Conservation (phyloP, 805 yeast species). For the Wickerhamomyces strasburgensis region DNA sequence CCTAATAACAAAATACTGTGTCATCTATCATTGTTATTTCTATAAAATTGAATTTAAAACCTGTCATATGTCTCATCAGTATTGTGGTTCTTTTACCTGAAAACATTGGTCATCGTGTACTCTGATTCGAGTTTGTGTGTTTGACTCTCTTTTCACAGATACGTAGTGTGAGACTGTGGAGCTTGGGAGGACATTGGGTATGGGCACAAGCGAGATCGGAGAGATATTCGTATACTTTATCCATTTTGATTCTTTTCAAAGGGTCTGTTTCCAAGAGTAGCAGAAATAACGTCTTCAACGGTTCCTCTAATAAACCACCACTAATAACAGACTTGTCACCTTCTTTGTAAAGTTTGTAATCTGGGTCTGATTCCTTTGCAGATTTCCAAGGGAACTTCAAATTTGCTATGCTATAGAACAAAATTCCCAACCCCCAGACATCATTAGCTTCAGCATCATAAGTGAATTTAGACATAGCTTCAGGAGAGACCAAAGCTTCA, state of each 20-base stretch:
- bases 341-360: conserved; percentile 14
- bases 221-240: conserved; percentile 1
- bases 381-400: conserved; percentile 43
- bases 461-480: conserved; percentile 58
- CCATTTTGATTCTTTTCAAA: conserved; percentile 8
- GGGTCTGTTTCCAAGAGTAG: conserved; percentile 8
- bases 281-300: background rate
- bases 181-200: background rate
- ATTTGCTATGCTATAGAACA: conserved; percentile 72
- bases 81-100: too few species aligned
- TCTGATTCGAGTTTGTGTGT: too few species aligned
- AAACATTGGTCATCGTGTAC: too few species aligned
- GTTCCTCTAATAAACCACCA: conserved; percentile 7
- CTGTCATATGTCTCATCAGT: too few species aligned
- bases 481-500: conserved; percentile 92
- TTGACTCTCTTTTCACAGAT: background rate
- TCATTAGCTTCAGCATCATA: conserved; percentile 79
- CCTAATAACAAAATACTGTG: too few species aligned
- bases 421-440: conserved; percentile 87
- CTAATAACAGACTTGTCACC: background rate
- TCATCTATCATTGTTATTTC: too few species aligned
- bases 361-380: conserved; percentile 32
- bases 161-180: background rate
- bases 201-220: background rate
- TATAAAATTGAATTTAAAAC: too few species aligned